phyloP scores from a whole-genome alignment of 2,329 filamentous ascomycete genomes.

The Trichoderma citrinoviride region DNA sequence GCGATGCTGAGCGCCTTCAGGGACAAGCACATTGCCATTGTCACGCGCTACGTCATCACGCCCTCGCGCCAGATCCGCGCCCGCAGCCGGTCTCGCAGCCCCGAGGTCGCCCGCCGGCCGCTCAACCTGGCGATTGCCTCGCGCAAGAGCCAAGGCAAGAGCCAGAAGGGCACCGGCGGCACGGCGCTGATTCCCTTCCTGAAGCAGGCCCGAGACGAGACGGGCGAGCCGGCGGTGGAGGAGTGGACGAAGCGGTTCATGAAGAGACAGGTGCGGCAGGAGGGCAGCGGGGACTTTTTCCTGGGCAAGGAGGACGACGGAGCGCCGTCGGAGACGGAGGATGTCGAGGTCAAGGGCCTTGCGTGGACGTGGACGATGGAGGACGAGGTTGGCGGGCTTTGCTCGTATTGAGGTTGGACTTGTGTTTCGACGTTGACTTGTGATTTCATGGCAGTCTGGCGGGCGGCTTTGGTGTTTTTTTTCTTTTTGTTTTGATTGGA shows the following conservation, averaged over 20 bases:
- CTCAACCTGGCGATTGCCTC: constrained; percentile 64
- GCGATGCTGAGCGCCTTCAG: constrained; percentile 67
- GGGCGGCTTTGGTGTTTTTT: neutral
- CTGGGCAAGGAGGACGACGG: constrained; percentile 50
- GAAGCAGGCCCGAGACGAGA: constrained; percentile 95
- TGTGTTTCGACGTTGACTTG: too few relatives aligned
- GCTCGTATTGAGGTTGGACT: constrained; percentile 43
- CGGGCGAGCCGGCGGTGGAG: constrained; percentile 81
- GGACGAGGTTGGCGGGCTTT: constrained; percentile 68
- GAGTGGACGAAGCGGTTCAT: constrained; percentile 60
- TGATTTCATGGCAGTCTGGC: neutral
- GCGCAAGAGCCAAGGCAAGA: constrained; percentile 48
- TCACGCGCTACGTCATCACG: constrained; percentile 91
- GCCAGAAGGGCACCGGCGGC: constrained; percentile 85
- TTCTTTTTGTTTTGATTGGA: neutral
- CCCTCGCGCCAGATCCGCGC: constrained; percentile 74
- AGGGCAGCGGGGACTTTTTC: constrained; percentile 57
- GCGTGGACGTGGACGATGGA: constrained; percentile 89
- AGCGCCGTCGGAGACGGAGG: constrained; percentile 41
- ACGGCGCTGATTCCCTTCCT: constrained; percentile 93
- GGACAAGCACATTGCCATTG: constrained; percentile 94
- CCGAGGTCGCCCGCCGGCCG: constrained; percentile 47
- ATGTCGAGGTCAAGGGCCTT: constrained; percentile 60
- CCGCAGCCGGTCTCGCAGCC: constrained; percentile 58
- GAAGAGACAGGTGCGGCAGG: constrained; percentile 49